Evolutionary conservation across 1,284 basidiomycete species (phyloP).

Genomic region (Salmacisia buchloeana): DNA sequence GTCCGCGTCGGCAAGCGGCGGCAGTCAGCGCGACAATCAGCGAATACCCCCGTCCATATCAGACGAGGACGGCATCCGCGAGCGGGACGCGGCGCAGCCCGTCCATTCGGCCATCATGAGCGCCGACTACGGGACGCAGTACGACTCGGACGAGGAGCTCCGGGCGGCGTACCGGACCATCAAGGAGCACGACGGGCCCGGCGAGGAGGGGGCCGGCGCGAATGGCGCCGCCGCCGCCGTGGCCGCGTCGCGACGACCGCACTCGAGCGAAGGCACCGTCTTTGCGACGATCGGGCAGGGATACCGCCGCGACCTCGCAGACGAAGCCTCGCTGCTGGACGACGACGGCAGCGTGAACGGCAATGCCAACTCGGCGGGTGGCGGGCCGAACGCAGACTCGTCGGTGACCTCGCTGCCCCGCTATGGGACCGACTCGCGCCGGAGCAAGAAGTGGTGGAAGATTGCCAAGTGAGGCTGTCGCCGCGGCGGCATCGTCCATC

Average conservation of each 20-base stretch:
- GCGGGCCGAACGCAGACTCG: neutral
- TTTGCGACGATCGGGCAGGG: neutral
- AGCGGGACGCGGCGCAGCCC: neutral
- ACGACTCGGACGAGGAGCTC: neutral
- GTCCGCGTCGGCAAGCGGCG: neutral
- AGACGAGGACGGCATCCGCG: neutral
- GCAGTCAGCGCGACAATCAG: neutral
- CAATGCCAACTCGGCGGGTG: no score
- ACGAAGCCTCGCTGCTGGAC: neutral
- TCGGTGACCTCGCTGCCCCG: neutral
- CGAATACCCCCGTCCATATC: neutral
- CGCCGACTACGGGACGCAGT: neutral
- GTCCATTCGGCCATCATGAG: neutral
- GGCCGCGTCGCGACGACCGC: neutral
- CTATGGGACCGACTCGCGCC: neutral
- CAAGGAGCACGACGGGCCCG: neutral
- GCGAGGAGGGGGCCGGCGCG: neutral
- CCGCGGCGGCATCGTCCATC: no score
- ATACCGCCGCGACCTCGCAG: neutral
- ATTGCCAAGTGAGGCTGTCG: neutral
- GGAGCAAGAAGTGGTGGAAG: neutral
- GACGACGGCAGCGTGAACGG: neutral
- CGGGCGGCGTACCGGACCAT: neutral
- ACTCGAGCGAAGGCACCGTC: neutral
- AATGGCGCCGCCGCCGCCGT: no score